Base-by-base conservation (phyloP, 129 eudicot genomes). In the Flaveria ramosissima region DNA sequence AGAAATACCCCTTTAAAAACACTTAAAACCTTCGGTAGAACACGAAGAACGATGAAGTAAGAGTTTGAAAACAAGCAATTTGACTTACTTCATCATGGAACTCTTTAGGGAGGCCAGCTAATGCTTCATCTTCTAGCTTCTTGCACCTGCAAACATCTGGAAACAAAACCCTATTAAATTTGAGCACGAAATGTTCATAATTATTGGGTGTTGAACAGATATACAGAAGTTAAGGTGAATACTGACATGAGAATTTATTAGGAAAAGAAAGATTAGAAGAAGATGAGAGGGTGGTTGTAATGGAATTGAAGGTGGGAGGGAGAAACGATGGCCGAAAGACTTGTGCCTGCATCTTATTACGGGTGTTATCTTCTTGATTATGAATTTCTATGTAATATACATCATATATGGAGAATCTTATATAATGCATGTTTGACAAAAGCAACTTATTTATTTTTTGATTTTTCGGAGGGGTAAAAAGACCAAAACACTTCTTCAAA, bases 41-140 rank as follows among this genome's bases (percentile, higher is more conserved):
- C 41, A 36, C 41, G 0, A 10, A 50, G 26, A 50, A 71, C 2
- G 3, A 48, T 39, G 9, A 26, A 4, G 2, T 45, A 19, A 19
- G 53, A 11, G n/a, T 13, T 16, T 68, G n/a, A 24, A 36, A 36
- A 36, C 41, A 36, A 50, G 21, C 12, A 73, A 41, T 24, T 67
- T 26, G 71, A 73, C 90, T 70, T 84, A 91, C 98, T 74, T 94
- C 98, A 75, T 94, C 97, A 68, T 91, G 91, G 73, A 65, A 94
- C 42, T 94, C 88, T 75, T 84, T 78, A 14, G 96, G 92, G 19
- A 93, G 89, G 23, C 91, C 96, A n/a, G 78, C 63, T 52, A 92
- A 68, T 81, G 84, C 92, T 77, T 82, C 87, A 57, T 94, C 93
- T 76, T 85, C 92, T 27, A 84, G 72, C 83, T 82, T 84, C 80